These are phyloP conservation scores for Enteropsectra breve DNA, from an alignment of 371 early-diverging fungal species.

Conservation along the genomic window DNA sequence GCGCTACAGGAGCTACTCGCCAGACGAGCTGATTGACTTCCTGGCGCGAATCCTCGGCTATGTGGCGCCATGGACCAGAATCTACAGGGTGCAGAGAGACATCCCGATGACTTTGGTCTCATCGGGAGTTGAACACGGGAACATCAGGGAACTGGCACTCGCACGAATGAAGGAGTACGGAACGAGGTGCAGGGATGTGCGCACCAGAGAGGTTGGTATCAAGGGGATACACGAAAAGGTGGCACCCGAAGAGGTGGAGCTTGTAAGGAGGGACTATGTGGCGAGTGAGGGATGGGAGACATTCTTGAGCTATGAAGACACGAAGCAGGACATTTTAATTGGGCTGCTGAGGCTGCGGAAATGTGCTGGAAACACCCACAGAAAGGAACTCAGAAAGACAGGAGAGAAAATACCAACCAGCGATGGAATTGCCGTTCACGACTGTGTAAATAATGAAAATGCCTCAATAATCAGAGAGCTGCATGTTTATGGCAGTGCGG, in stretches of 20 bases:
- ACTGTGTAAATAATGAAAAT: conserved; percentile 24
- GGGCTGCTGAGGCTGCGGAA: conserved; percentile 89
- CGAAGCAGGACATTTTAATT: conserved; percentile 87
- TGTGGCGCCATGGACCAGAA: conserved; percentile 98
- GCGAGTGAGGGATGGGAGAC: conserved; percentile 99
- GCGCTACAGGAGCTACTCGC: conserved; percentile 92
- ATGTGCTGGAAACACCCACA: conserved; percentile 74
- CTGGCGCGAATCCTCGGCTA: conserved; percentile 86
- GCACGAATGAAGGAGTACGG: conserved; percentile 91
- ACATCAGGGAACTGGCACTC: conserved; percentile 87
- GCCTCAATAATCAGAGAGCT: conserved; percentile 86
- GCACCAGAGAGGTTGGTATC: conserved; percentile 97
- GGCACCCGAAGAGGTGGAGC: conserved; percentile 77
- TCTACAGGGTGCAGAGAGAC: conserved; percentile 97
- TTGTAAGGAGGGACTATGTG: conserved; percentile 90
- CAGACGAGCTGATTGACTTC: conserved; percentile 88
- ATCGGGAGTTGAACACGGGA: conserved; percentile 97
- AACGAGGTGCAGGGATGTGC: conserved; percentile 88
- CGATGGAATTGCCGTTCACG: conserved; percentile 6
- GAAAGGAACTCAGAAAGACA: conserved; percentile 69
- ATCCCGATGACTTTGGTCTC: conserved; percentile 99
- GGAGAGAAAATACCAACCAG: conserved; percentile 62
- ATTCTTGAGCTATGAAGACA: conserved; percentile 95
- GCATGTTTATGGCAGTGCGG: conserved; percentile 95
- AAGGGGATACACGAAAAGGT: conserved; percentile 87